Evolutionary conservation across 352 stramenopile species (phyloP), one percentile per base, ranked within the genome.

Genomic region (Globisporangium paroecandrum): DNA sequence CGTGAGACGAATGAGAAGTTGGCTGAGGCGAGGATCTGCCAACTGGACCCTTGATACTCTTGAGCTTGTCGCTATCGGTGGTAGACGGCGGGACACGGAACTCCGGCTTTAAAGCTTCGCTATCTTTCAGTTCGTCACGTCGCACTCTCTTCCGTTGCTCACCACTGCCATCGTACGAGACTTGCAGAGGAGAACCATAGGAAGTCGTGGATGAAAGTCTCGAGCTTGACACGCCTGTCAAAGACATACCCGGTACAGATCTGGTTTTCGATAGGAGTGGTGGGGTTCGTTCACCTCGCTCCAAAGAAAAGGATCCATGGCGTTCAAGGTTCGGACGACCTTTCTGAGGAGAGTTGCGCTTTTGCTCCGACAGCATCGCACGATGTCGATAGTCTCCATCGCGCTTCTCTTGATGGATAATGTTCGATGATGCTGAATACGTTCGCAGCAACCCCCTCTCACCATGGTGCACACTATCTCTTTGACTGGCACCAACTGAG

Each of bases 281-380:
- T 29, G 46, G 36, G 13, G 47, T 58, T 24, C 58, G 68, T 15
- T 70, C 68, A 2, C 34, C 57, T 13, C 62, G 54, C 9, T 70
- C 62, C 1, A 34, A 56, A 32, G 68, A 68, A 58, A 86, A 86
- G 2, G 83, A 90, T 5, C 72, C 69, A 46, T 82, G 80, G 25
- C 81, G 80, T 67, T 89, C 80, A 15, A 90, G 75, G 9, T 36
- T 64, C 27, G 69, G 76, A 2, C 78, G 70, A 43, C 29, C 69
- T 7, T 55, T 57, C 9, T 63, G 69, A 36, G 55, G 73, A 58
- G 60, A 69, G 29, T 77, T 75, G 20, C 71, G 62, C 15, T 49
- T 62, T 24, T 62, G 53, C 60, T 67, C 29, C 22, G 67, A 64
- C 1, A 58, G 25, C n/a, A 61, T 29, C 20, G 12, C 41, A 53